These are phyloP conservation scores for Lasiodiplodia hormozganensis DNA, from an alignment of 2,329 filamentous ascomycete genomes.

Conservation along the genomic window DNA sequence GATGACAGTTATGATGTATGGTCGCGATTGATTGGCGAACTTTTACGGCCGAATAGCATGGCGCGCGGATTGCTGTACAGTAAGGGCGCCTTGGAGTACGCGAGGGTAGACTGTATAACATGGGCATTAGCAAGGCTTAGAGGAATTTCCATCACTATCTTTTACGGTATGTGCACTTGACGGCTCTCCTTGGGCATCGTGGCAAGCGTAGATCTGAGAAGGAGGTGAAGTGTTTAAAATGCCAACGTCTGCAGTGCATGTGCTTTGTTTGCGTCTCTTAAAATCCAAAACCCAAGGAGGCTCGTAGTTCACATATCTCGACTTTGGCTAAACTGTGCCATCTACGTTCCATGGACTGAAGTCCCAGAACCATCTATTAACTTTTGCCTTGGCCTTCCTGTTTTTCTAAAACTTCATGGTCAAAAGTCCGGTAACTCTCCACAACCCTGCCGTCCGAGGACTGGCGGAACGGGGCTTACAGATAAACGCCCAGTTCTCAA, in stretches of 20 bases:
- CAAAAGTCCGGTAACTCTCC: not conserved
- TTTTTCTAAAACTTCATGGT: not conserved
- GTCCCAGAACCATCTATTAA: not conserved
- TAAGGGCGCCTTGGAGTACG: no score
- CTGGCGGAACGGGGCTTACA: not conserved
- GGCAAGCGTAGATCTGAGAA: no score
- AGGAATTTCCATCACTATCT: not conserved
- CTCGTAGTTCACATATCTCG: not conserved
- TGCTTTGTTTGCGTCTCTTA: no score
- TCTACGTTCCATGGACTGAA: not conserved
- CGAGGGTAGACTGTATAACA: no score
- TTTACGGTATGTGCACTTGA: not conserved
- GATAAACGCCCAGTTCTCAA: not conserved
- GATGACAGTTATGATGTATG: no score
- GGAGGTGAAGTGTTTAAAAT: no score
- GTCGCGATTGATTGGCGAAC: no score
- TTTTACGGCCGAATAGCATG: no score
- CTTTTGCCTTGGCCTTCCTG: not conserved
- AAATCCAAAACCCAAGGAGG: not conserved
- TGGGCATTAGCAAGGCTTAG: not conserved
- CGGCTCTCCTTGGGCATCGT: not conserved
- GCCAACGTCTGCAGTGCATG: no score
- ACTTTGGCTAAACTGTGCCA: not conserved
- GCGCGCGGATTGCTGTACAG: no score
- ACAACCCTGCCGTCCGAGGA: not conserved